phyloP scores from a whole-genome alignment of 768 basidiomycete species.

The Termitomyces bulborhizus region DNA sequence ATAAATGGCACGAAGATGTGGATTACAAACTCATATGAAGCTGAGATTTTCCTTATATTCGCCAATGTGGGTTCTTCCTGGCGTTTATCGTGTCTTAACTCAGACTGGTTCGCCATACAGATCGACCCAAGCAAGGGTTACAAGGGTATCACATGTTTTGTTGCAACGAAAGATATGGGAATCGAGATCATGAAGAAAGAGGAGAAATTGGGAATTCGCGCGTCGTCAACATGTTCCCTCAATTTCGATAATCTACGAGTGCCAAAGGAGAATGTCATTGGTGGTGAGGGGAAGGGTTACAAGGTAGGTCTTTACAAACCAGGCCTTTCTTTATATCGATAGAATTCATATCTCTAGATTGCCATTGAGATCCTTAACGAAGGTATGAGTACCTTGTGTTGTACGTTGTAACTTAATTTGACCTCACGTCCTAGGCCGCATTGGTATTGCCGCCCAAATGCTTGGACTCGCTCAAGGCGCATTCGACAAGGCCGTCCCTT shows the following conservation, averaged over 20 bases:
- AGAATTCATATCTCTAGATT: constrained; percentile 37
- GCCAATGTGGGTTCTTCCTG: constrained; percentile 62
- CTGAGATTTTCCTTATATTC: constrained; percentile 89
- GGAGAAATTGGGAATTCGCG: constrained; percentile 94
- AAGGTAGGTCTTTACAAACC: constrained; percentile 39
- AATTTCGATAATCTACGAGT: constrained; percentile 90
- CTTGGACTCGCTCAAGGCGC: constrained; percentile 96
- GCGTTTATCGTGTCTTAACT: not conserved
- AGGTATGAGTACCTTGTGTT: constrained; percentile 31
- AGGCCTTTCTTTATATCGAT: not conserved
- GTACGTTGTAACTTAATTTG: not conserved
- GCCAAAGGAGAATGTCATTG: constrained; percentile 84
- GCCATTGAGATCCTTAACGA: constrained; percentile 97
- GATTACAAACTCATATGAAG: constrained; percentile 95
- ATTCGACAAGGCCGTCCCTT: constrained; percentile 92
- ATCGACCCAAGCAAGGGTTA: constrained; percentile 89
- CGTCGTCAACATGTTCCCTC: constrained; percentile 91
- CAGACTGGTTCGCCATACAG: constrained; percentile 25
- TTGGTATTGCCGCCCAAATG: constrained; percentile 99
- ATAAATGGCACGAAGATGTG: constrained; percentile 99
- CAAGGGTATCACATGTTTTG: constrained; percentile 98
- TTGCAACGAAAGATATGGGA: constrained; percentile 95
- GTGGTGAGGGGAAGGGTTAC: constrained; percentile 89
- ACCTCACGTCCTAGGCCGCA: constrained; percentile 36
- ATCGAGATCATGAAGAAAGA: constrained; percentile 98